A percentile compares a stretch with the other conserved stretches of the same genome.
These are phyloP conservation scores for Phytophthora foliorum DNA, from an alignment of 352 stramenopile species.

Conservation along the genomic window DNA sequence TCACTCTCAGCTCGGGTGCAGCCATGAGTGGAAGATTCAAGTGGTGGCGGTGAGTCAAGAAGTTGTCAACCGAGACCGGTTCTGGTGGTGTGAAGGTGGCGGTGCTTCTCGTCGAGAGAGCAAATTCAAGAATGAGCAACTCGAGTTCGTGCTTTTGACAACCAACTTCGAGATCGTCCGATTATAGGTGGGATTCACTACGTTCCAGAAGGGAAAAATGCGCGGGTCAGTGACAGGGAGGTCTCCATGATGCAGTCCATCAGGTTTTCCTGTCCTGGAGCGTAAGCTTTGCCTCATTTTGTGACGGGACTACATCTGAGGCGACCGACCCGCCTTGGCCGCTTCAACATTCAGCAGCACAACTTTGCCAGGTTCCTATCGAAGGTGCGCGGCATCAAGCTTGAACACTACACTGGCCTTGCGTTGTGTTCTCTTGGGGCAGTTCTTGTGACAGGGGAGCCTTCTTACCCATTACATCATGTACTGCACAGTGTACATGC, in stretches of 20 bases:
- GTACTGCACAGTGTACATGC: neutral
- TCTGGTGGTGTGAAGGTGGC: constrained; percentile 3
- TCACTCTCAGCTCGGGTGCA: constrained; percentile 19
- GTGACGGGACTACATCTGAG: neutral
- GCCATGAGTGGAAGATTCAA: constrained; percentile 21
- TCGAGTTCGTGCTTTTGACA: neutral
- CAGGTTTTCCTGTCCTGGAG: neutral
- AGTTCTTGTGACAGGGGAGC: constrained; percentile 29
- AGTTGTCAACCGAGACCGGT: constrained; percentile 18
- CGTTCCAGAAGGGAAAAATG: constrained; percentile 20
- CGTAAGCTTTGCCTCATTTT: neutral
- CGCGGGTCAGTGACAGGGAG: constrained; percentile 18
- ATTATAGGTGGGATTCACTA: constrained; percentile 22
- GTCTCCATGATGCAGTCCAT: neutral
- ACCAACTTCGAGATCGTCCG: constrained; percentile 4
- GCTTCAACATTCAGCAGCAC: neutral
- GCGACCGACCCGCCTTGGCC: neutral
- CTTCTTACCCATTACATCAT: constrained; percentile 15
- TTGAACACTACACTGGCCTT: constrained; percentile 8
- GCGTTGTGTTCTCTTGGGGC: constrained; percentile 3
- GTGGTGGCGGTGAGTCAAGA: constrained; percentile 11
- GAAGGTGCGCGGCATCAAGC: neutral
- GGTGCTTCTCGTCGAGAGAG: constrained; percentile 26
- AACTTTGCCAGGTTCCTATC: neutral
- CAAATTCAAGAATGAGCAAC: constrained; percentile 29